Evolutionary conservation across 108 stramenopile genomes (phyloP).

Genomic region (Aurantiochytrium sp.): DNA sequence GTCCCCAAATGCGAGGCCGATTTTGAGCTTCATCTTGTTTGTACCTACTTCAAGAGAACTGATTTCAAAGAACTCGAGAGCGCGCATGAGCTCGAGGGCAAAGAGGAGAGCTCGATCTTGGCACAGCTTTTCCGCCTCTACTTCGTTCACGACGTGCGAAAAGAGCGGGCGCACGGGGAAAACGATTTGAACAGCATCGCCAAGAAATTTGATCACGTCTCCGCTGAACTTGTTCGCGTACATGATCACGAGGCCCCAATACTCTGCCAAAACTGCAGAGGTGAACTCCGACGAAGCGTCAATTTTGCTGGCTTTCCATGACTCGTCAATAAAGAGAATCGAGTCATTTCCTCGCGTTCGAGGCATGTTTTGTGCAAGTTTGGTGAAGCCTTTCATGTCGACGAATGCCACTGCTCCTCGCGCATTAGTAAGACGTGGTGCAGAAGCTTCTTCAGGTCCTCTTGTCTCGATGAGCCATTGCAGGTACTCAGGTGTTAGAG

Average conservation of each 20-base stretch:
- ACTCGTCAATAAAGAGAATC: neutral
- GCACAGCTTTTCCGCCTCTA: neutral
- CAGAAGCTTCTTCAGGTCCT: neutral
- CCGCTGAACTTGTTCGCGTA: neutral
- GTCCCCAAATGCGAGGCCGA: neutral
- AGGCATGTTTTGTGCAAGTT: neutral
- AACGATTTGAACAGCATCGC: neutral
- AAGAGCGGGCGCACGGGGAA: neutral
- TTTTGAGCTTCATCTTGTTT: neutral
- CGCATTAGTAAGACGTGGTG: neutral
- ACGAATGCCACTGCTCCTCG: neutral
- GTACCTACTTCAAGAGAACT: neutral
- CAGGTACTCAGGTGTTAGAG: neutral
- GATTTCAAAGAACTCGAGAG: neutral
- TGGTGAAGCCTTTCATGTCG: slow-evolving; percentile 11
- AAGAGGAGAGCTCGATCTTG: neutral
- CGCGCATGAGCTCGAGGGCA: neutral
- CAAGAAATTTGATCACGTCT: slow-evolving; percentile 6
- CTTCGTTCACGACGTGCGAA: neutral
- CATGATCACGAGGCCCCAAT: neutral
- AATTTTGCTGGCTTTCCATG: neutral
- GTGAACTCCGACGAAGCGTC: neutral
- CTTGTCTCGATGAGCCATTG: neutral
- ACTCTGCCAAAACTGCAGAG: neutral
- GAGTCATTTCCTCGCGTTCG: neutral